Base-by-base conservation (phyloP, 2,329 filamentous ascomycete species). In the Chaetomiaceae sp. region DNA sequence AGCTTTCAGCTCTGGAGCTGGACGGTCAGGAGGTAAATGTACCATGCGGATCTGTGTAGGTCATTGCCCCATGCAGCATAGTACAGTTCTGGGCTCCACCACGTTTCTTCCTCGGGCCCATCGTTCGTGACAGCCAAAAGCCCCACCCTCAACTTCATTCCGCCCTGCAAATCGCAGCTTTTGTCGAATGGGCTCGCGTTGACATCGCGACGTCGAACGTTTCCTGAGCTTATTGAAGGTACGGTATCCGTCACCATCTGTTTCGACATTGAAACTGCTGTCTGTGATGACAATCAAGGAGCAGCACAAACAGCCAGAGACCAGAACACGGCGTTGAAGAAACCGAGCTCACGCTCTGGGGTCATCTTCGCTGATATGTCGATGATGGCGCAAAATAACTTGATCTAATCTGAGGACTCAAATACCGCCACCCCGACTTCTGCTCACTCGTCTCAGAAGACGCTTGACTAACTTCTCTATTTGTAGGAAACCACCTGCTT, bases 391-490 rank as follows among this genome's bases (percentile, higher is more conserved):
- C 54, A 17, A 54, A 61, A 67, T 72, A 69, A 79, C 76, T 80
- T 80, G 76, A 81, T 79, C 77, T 80, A 79, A 80, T 80, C 76
- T 79, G 76, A 80, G 20, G 62, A 67, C 62, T 53, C 47, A 3
- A 18, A 18, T 14, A n/a, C 15, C 15, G 18, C 17, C 12, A 32
- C 19, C 17, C 33, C 14, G 11, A 15, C 32, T 7, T 2, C 19
- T 22, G 12, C 4, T 11, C 22, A 14, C 15, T 4, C n/a, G 46
- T 45, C 20, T 39, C 12, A 39, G 48, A 34, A 66, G 53, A 35
- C 55, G 53, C 42, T 6, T 60, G 54, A 54, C 58, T 63, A 50
- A 73, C 65, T 34, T 65, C 58, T 10, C 59, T 52, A 10, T 69
- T 70, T 46, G 76, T 63, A 40, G 54, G 22, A 9, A 24, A 24